These are phyloP conservation scores for Trichoderma brevicompactum DNA, from an alignment of 2,329 filamentous ascomycete genomes.

Conservation along the genomic window DNA sequence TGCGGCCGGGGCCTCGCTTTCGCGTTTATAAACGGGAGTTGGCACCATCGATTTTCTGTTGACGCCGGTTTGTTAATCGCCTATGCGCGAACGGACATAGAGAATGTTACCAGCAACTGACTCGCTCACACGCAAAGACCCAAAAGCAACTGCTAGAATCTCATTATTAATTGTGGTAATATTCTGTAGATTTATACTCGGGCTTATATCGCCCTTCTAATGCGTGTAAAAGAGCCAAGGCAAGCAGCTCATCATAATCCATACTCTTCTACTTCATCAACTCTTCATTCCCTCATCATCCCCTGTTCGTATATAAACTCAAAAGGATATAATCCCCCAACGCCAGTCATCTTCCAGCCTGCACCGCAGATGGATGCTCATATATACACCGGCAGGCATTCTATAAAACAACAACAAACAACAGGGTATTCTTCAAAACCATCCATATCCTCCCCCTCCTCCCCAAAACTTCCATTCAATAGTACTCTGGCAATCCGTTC, in stretches of 20 bases:
- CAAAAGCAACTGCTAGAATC: too few relatives aligned
- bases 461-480: conserved; percentile 7
- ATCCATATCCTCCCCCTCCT: background rate
- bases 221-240: background rate
- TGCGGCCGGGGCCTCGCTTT: conserved; percentile 10
- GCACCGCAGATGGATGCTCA: background rate
- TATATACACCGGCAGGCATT: conserved; percentile 16
- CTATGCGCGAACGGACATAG: too few relatives aligned
- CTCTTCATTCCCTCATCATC: background rate
- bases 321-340: background rate
- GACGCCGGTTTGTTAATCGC: too few relatives aligned
- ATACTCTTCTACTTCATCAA: background rate
- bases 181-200: too few relatives aligned
- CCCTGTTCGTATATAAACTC: background rate
- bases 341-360: background rate
- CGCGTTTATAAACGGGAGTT: background rate
- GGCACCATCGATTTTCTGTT: too few relatives aligned
- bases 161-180: too few relatives aligned
- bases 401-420: conserved; percentile 21
- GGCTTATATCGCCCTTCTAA: too few relatives aligned
- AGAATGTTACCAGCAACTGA: too few relatives aligned
- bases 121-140: too few relatives aligned
- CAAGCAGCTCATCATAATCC: background rate
- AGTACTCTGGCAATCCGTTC: conserved; percentile 51
- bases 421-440: conserved; percentile 13